These are phyloP conservation scores for Erucastrum elatum DNA, from an alignment of 345 rosid species.

Conservation along the genomic window DNA sequence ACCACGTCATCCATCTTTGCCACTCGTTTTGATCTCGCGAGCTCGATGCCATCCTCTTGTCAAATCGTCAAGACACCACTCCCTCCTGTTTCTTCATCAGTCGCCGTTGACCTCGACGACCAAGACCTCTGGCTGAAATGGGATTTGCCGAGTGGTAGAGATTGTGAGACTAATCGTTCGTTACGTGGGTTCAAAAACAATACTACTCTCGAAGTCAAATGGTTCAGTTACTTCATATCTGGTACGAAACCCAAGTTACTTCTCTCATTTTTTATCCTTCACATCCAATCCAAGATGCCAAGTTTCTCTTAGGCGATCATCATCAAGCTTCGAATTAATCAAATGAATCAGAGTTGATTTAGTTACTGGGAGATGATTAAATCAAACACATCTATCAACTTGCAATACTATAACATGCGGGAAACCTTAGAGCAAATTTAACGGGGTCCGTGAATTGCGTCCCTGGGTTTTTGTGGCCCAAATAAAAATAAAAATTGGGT, in stretches of 20 bases:
- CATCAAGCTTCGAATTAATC: neutral
- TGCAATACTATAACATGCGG: neutral
- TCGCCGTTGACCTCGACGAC: slow-evolving; percentile 23
- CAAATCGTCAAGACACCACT: slow-evolving; percentile 20
- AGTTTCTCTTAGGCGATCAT: neutral
- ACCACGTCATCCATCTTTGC: slow-evolving; percentile 54
- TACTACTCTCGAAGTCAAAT: slow-evolving; percentile 40
- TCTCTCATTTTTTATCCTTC: neutral
- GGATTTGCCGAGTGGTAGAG: slow-evolving; percentile 52
- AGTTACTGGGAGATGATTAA: neutral
- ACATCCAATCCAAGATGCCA: neutral
- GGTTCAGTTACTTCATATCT: slow-evolving; percentile 37
- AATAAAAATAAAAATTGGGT: too few relatives aligned
- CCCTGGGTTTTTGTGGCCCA: too few relatives aligned
- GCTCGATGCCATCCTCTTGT: slow-evolving; percentile 43
- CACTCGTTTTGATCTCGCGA: slow-evolving; percentile 16
- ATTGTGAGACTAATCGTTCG: slow-evolving; percentile 55
- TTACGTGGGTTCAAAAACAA: slow-evolving; percentile 49
- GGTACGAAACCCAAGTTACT: slow-evolving; percentile 37
- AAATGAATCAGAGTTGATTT: neutral
- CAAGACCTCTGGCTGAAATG: slow-evolving; percentile 53
- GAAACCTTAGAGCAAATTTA: too few relatives aligned
- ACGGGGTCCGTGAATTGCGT: too few relatives aligned
- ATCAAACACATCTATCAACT: neutral
- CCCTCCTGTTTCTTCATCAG: slow-evolving; percentile 47